phyloP scores from a whole-genome alignment of 192 early-diverging fungal species.

The Coemansia sp. region DNA sequence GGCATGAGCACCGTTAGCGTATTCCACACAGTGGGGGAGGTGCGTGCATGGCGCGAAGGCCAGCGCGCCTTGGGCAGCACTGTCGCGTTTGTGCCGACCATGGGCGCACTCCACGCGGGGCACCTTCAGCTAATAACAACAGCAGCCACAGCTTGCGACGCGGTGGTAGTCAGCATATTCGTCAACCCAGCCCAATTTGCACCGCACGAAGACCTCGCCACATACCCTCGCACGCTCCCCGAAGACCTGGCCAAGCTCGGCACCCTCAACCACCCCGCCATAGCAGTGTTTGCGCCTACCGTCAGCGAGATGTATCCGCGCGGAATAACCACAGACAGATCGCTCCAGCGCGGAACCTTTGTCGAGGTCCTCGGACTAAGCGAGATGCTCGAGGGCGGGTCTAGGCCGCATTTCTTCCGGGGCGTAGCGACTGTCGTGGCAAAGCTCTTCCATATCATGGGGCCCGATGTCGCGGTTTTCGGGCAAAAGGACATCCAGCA shows the following conservation, averaged over 20 bases:
- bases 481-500: slow-evolving; percentile 99
- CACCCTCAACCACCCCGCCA: neutral
- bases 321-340: slow-evolving; percentile 83
- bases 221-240: slow-evolving; percentile 88
- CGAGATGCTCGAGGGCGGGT: slow-evolving; percentile 91
- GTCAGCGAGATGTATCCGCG: slow-evolving; percentile 93
- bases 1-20: slow-evolving; percentile 33
- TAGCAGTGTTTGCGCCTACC: slow-evolving; percentile 62
- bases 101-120: slow-evolving; percentile 95
- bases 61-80: slow-evolving; percentile 58
- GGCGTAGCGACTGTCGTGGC: slow-evolving; percentile 95
- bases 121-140: slow-evolving; percentile 73
- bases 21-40: slow-evolving; percentile 74
- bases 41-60: slow-evolving; percentile 70
- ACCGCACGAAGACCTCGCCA: slow-evolving; percentile 89
- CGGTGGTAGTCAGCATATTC: slow-evolving; percentile 87
- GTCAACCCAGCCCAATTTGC: slow-evolving; percentile 99
- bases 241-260: slow-evolving; percentile 72
- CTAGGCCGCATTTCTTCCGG: slow-evolving; percentile 95
- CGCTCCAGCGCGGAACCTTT: slow-evolving; percentile 85
- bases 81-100: slow-evolving; percentile 97
- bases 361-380: slow-evolving; percentile 89
- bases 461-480: slow-evolving; percentile 85
- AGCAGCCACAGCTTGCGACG: slow-evolving; percentile 66
- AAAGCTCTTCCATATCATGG: slow-evolving; percentile 90